A percentile compares a stretch with the other conserved stretches of the same genome.
Evolutionary conservation across 2,329 filamentous ascomycete species (phyloP).

Genomic region (Paraphoma sp.): DNA sequence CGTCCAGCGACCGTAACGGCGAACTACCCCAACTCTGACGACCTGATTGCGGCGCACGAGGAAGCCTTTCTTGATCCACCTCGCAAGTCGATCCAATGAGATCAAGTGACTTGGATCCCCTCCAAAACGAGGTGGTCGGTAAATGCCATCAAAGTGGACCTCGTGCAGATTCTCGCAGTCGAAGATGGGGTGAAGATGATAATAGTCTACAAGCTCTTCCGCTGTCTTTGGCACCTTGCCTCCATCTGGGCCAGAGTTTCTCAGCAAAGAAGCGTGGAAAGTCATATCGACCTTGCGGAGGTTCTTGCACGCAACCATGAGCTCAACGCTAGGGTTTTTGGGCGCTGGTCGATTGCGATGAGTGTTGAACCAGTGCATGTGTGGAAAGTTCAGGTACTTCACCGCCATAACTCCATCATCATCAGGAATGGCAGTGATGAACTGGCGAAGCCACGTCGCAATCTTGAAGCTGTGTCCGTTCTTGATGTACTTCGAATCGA

Average conservation of each 20-base stretch:
- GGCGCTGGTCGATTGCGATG: background rate
- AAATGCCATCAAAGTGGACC: slow-evolving; percentile 5
- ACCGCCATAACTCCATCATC: background rate
- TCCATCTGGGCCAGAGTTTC: background rate
- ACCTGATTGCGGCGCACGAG: background rate
- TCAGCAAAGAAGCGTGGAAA: background rate
- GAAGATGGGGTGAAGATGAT: background rate
- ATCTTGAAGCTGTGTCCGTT: background rate
- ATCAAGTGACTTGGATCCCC: slow-evolving; percentile 1
- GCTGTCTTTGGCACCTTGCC: background rate
- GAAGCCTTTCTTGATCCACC: slow-evolving; percentile 11
- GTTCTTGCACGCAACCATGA: background rate
- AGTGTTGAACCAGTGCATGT: slow-evolving; percentile 7
- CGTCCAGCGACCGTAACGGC: slow-evolving; percentile 5
- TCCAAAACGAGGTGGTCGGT: background rate
- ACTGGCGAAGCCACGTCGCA: slow-evolving; percentile 8
- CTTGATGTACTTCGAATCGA: slow-evolving; percentile 5
- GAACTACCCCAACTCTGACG: slow-evolving; percentile 2
- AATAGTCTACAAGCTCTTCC: background rate
- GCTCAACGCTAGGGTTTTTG: slow-evolving; percentile 1
- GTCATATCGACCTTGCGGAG: background rate
- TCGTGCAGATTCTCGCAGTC: background rate
- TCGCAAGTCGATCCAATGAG: slow-evolving; percentile 2
- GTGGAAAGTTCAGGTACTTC: slow-evolving; percentile 7
- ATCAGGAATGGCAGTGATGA: background rate